Conservation (phyloP, 2,329 filamentous ascomycete genomes). For the Xylaria sp. region DNA sequence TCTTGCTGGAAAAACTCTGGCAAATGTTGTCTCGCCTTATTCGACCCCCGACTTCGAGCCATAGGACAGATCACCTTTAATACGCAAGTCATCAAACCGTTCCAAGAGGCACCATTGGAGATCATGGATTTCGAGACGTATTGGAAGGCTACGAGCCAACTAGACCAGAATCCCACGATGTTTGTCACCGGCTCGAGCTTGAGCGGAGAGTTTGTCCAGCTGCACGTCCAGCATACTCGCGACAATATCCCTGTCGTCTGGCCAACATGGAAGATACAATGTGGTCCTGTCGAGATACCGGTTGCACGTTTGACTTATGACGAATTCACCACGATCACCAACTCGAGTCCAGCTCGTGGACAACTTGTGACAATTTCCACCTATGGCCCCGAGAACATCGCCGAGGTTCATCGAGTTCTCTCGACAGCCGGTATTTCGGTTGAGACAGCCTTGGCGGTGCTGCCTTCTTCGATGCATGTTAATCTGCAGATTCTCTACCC, state of each 20-base stretch:
- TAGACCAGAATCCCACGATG: constrained; percentile 77
- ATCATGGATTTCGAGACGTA: constrained; percentile 98
- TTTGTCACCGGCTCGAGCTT: constrained; percentile 93
- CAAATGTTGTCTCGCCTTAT: constrained; percentile 78
- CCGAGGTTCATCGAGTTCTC: constrained; percentile 65
- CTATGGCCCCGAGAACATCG: constrained; percentile 50
- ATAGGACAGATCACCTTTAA: constrained; percentile 94
- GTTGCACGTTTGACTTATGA: constrained; percentile 71
- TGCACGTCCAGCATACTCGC: constrained; percentile 87
- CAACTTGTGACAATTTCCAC: constrained; percentile 40
- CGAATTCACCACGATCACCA: constrained; percentile 59
- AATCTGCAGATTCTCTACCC: constrained; percentile 93
- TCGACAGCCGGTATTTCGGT: constrained; percentile 75
- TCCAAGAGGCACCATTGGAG: constrained; percentile 84
- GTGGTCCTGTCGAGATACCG: constrained; percentile 73
- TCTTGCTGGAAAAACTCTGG: constrained; percentile 69
- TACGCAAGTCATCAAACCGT: constrained; percentile 94
- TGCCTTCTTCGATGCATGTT: constrained; percentile 77
- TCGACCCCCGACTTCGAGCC: constrained; percentile 82
- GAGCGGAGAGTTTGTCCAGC: constrained; percentile 87
- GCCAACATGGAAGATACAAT: constrained; percentile 74
- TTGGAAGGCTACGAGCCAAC: constrained; percentile 96
- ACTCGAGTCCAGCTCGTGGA: constrained; percentile 37
- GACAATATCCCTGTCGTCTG: constrained; percentile 84
- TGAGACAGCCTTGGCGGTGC: constrained; percentile 64